A percentile compares a stretch with the other conserved stretches of the same genome.
These are phyloP conservation scores for Plantago coronopus DNA, from an alignment of 305 asterid species.

Conservation along the genomic window DNA sequence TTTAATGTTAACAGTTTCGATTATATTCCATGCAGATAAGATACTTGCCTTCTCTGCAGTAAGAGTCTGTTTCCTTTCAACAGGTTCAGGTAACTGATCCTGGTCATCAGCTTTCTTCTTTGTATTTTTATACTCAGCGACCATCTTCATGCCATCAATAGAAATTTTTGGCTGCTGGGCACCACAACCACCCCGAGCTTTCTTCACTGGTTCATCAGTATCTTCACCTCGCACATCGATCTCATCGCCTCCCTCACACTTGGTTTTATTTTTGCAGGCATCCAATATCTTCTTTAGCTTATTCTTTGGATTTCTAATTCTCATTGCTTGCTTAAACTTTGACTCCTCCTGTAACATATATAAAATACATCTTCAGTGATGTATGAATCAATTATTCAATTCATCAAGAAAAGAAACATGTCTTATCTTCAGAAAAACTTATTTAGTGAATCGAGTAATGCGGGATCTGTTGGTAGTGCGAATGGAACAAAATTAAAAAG, in stretches of 20 bases:
- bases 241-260: constrained; percentile 94
- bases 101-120: constrained; percentile 80
- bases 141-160: constrained; percentile 97
- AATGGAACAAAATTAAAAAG: too few relatives aligned
- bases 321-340: constrained; percentile 78
- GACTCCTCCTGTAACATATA: constrained; percentile 56
- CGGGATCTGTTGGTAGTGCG: too few relatives aligned
- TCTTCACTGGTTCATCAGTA: constrained; percentile 69
- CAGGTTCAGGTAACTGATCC: constrained; percentile 91
- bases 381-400: not conserved
- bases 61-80: constrained; percentile 77
- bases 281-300: constrained; percentile 74
- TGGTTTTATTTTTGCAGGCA: constrained; percentile 80
- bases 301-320: constrained; percentile 77
- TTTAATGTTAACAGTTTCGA: not conserved
- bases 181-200: constrained; percentile 89
- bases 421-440: constrained; percentile 4
- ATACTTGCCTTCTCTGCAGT: constrained; percentile 92
- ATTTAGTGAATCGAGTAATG: not conserved
- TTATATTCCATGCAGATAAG: not conserved
- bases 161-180: constrained; percentile 88
- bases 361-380: constrained; percentile 3
- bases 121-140: constrained; percentile 70
- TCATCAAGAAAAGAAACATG: not conserved
- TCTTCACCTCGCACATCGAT: constrained; percentile 70